A percentile compares a stretch with the other conserved stretches of the same genome.
These are phyloP conservation scores for Penicillium pulvis DNA, from an alignment of 495 filamentous ascomycete species.

Conservation along the genomic window DNA sequence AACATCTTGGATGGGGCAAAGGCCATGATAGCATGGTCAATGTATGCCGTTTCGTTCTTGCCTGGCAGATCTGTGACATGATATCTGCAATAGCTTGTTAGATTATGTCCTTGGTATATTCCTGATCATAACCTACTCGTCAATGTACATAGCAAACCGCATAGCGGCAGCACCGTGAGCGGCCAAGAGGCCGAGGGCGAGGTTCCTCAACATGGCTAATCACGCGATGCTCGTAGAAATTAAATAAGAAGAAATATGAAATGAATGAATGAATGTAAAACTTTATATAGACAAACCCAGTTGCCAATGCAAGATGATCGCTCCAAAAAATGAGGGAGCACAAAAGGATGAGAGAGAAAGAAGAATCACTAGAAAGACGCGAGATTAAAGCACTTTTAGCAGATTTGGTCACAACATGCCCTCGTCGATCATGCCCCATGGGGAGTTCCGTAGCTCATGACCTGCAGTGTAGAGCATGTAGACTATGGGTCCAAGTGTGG, in stretches of 20 bases:
- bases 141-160: slow-evolving; percentile 45
- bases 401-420: background rate
- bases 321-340: background rate
- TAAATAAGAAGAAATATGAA: slow-evolving; percentile 2
- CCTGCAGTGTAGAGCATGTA: slow-evolving; percentile 4
- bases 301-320: background rate
- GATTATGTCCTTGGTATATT: background rate
- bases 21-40: slow-evolving; percentile 64
- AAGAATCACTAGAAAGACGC: background rate
- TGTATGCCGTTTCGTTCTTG: slow-evolving; percentile 27
- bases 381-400: background rate
- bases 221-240: background rate
- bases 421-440: background rate
- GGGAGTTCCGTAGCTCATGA: background rate
- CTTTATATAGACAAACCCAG: background rate
- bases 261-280: slow-evolving; percentile 2
- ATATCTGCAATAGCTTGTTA: slow-evolving; percentile 24
- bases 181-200: slow-evolving; percentile 37
- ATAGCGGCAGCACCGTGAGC: slow-evolving; percentile 30
- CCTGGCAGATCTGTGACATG: slow-evolving; percentile 34
- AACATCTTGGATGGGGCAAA: slow-evolving; percentile 66
- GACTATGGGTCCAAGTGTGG: slow-evolving; percentile 2
- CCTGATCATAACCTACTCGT: slow-evolving; percentile 28
- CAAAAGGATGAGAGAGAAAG: background rate
- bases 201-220: slow-evolving; percentile 31